Evolutionary conservation across 1,284 basidiomycete genomes (phyloP).

Genomic region (Cutaneotrichosporon daszewskae): DNA sequence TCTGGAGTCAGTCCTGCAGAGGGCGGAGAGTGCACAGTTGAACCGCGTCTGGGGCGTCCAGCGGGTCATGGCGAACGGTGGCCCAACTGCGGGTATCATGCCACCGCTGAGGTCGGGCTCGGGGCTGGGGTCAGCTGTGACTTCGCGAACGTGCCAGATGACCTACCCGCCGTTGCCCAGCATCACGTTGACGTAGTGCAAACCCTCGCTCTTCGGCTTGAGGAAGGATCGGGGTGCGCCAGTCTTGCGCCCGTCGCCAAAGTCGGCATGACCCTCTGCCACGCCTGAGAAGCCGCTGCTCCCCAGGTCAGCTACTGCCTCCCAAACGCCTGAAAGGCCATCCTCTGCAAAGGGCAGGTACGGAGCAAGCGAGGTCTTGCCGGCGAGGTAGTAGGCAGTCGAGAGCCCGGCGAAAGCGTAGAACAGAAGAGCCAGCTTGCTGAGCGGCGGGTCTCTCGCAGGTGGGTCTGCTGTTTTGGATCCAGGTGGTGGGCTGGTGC

Average conservation of each 20-base stretch:
- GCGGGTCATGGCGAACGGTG: slow-evolving; percentile 74
- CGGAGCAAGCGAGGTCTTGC: neutral
- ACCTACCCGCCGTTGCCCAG: slow-evolving; percentile 40
- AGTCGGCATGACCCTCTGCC: slow-evolving; percentile 28
- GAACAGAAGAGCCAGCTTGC: neutral
- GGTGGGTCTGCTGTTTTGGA: neutral
- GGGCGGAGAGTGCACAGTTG: slow-evolving; percentile 26
- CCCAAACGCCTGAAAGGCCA: neutral
- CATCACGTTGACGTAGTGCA: slow-evolving; percentile 34
- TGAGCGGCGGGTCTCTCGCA: neutral
- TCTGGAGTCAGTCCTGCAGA: slow-evolving; percentile 26
- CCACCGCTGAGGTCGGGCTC: slow-evolving; percentile 7
- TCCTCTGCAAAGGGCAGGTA: neutral
- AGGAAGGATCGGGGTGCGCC: slow-evolving; percentile 15
- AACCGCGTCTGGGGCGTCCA: slow-evolving; percentile 52
- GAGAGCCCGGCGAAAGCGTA: neutral
- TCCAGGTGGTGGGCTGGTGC: neutral
- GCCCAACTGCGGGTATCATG: slow-evolving; percentile 51
- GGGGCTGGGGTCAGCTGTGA: neutral
- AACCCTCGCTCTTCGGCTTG: slow-evolving; percentile 21
- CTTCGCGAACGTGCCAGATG: neutral
- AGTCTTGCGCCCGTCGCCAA: slow-evolving; percentile 31
- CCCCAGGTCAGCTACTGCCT: neutral
- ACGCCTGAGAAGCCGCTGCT: neutral
- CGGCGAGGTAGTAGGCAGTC: neutral